Percentiles rank a stretch among this genome's conserved stretches.
Evolutionary conservation across 2,329 filamentous ascomycete species (phyloP).

Genomic region (Pseudocercospora vitis): DNA sequence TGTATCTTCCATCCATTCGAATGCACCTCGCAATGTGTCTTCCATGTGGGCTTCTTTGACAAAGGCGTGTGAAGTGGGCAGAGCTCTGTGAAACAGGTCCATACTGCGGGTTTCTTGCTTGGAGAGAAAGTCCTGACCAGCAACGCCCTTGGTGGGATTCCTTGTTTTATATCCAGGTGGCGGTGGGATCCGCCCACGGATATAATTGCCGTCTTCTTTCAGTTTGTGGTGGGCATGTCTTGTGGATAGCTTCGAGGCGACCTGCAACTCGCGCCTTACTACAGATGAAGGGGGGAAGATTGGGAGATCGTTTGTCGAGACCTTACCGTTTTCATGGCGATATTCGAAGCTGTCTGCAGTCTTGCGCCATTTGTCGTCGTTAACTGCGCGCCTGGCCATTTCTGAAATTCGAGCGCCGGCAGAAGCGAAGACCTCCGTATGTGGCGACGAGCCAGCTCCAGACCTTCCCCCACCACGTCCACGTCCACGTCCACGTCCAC

Average conservation of each 20-base stretch:
- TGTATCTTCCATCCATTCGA: background rate
- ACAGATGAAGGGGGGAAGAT: background rate
- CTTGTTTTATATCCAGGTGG: background rate
- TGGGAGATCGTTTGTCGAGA: background rate
- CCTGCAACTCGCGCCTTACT: background rate
- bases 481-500: background rate
- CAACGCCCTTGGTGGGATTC: background rate
- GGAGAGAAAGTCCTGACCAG: background rate
- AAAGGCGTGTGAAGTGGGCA: too few species aligned
- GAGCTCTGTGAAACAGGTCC: too few species aligned
- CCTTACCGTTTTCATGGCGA: background rate
- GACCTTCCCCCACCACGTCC: background rate
- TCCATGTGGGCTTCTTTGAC: background rate
- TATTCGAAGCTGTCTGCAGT: background rate
- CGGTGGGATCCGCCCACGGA: background rate
- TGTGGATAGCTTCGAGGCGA: background rate
- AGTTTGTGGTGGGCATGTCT: background rate
- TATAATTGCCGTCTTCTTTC: background rate
- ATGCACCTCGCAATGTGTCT: background rate
- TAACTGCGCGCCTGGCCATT: background rate
- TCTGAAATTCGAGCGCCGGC: too few species aligned
- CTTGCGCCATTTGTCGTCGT: background rate
- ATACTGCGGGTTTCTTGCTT: background rate
- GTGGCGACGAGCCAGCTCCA: too few species aligned
- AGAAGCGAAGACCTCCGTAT: too few species aligned